Base-by-base conservation (phyloP, 2,329 filamentous ascomycete genomes). In the Dothiorella sarmentorum region DNA sequence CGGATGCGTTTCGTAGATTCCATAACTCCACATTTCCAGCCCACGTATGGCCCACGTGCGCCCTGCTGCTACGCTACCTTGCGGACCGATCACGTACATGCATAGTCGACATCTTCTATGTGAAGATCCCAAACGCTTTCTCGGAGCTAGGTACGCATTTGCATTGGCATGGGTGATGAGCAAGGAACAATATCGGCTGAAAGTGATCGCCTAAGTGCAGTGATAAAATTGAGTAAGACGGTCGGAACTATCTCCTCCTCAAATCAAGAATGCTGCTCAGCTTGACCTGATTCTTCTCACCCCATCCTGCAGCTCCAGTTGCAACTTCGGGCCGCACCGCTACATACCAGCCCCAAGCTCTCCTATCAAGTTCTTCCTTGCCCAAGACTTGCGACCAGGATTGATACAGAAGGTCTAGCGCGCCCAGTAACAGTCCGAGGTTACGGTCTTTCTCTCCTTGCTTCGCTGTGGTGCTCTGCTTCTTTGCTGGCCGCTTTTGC, bases 321-420 rank as follows among this genome's bases (percentile, higher is more conserved):
- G 89, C 85, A 2, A 96, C 88, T 18, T 90, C 86, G 0, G 91
- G 91, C 62, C 91, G 79, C 18, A 92, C 84, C 20, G 82, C 80
- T 1, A 88, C 78, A 72, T 96, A 96, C 91, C 91, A 96, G 10
- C 77, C 77, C 89, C 90, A 95, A 17, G 90, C 89, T 60, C 85
- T 82, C 61, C 81, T 80, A 68, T 96, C 89, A 55, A 96, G 76
- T 66, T 96, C 89, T 15, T 82, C 78, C 3, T 75, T 74, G 24
- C 73, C 79, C 31, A 95, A 70, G 27, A 84, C 80, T n/a, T 77
- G 73, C 1, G 81, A 79, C 91, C 91, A 96, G 61, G 89, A 93
- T 45, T 81, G 78, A 66, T 85, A 91, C 1, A 95, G 70, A 18
- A 90, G 69, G 61, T 91, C 82, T 59, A 96, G 75, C 0, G 89